Evolutionary conservation across 768 basidiomycete genomes (phyloP).

Genomic region (Scleroderma citrinum): DNA sequence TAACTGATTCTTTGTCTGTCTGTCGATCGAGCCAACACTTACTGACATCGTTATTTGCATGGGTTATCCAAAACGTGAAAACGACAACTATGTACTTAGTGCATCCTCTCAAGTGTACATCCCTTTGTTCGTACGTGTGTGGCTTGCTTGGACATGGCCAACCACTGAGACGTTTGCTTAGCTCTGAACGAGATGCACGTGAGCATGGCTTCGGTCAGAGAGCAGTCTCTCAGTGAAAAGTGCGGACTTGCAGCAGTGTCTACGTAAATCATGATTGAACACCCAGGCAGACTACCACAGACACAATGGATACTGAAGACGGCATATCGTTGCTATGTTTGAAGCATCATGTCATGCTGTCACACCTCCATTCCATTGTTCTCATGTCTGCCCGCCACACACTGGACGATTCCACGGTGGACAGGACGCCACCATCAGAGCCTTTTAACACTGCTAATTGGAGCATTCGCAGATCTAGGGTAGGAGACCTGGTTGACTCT

Average conservation of each 20-base stretch:
- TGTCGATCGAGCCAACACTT: too few relatives aligned
- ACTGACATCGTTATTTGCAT: too few relatives aligned
- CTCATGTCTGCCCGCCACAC: constrained; percentile 68
- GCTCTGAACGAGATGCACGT: constrained; percentile 51
- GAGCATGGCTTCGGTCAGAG: constrained; percentile 57
- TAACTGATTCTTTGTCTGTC: too few relatives aligned
- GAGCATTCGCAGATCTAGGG: constrained; percentile 44
- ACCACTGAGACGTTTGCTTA: constrained; percentile 17
- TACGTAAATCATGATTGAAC: constrained; percentile 11
- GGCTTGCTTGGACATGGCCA: constrained; percentile 12
- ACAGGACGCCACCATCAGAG: constrained; percentile 42
- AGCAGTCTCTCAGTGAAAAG: constrained; percentile 50
- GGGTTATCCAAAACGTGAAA: too few relatives aligned
- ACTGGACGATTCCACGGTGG: constrained; percentile 55
- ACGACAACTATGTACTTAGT: not conserved
- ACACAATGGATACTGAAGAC: constrained; percentile 49
- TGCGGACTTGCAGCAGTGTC: constrained; percentile 24
- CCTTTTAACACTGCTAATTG: constrained; percentile 53
- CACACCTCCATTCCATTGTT: constrained; percentile 79
- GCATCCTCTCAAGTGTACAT: not conserved
- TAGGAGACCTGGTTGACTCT: constrained; percentile 73
- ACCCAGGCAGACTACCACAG: constrained; percentile 24
- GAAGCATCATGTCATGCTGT: constrained; percentile 79
- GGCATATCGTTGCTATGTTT: constrained; percentile 90
- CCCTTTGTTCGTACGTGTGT: not conserved